Base-by-base conservation (phyloP, 345 rosid species). In the Heritiera littoralis region DNA sequence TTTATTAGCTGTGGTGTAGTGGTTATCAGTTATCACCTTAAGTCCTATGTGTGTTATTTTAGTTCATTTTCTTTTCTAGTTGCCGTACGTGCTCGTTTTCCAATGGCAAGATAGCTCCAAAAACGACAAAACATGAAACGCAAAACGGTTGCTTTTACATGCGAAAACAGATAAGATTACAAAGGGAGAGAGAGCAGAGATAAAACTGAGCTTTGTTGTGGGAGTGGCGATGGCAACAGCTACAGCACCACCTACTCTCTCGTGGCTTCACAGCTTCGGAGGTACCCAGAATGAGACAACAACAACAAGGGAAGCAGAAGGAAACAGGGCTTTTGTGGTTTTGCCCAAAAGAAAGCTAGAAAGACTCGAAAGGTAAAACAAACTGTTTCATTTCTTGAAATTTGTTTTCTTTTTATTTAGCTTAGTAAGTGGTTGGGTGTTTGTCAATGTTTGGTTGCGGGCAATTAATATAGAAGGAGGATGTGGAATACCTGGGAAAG, bases 341-440 rank as follows among this genome's bases (percentile, higher is more conserved):
- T 23, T 23, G 28, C 94, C 56, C 93, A 91, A 80, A 95, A 91
- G 88, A 95, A 95, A 84, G 87, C 89, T 71, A 90, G 88, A 72
- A 93, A 92, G 84, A 83, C 86, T 45, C 91, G 94, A 35, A 90
- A 92, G 93, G 98, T 92, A 79, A 48, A 78, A 67, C 43, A 23
- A 43, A 17, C 74, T 77, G 20, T 35, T 72, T 58, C 20, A 10
- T 52, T 64, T 11, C 55, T 35, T 55, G 45, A 48, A 56, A 35
- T 77, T 77, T 81, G 40, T 77, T 83, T 30, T 58, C 48, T 7
- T 54, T 71, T 41, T 73, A 51, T 64, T 75, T 5, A 9, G 12
- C 56, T 52, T 52, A 40, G 15, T 17, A 23, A 23, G 28, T 23
- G 28, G 0, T 23, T 23, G 28, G 28, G 28, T 23, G 28, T 23